Evolutionary conservation across 129 eudicot species (phyloP).

Genomic region (Helichrysum umbraculigerum): DNA sequence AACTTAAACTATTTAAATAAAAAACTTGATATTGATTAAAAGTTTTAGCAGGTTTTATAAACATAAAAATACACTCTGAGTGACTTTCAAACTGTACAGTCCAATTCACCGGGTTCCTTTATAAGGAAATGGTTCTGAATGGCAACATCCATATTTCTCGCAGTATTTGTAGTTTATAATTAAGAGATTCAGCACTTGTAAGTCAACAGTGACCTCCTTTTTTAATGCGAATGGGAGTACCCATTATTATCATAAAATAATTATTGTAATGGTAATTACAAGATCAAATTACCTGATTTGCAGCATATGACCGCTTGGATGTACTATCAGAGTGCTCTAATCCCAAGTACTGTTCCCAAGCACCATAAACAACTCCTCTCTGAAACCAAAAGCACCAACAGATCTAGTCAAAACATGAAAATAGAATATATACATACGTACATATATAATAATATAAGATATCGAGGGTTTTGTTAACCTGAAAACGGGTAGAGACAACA

Average conservation of each 20-base stretch:
- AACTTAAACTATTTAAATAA: too few species aligned
- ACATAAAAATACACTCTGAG: too few species aligned
- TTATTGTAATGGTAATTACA: background rate
- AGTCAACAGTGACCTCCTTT: background rate
- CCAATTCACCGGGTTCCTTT: too few species aligned
- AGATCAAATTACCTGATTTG: constrained; percentile 64
- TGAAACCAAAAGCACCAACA: constrained; percentile 33
- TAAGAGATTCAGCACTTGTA: background rate
- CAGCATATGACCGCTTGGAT: constrained; percentile 63
- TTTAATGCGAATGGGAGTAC: background rate
- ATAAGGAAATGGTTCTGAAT: too few species aligned
- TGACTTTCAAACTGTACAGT: too few species aligned
- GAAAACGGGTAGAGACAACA: constrained; percentile 72
- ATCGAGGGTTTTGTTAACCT: constrained; percentile 45
- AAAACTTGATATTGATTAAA: too few species aligned
- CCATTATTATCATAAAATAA: background rate
- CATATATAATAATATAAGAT: constrained; percentile 2
- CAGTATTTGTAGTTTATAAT: background rate
- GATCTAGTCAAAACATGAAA: constrained; percentile 13
- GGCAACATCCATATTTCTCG: background rate
- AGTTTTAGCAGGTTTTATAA: too few species aligned
- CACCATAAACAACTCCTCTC: constrained; percentile 78
- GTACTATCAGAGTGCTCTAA: constrained; percentile 78
- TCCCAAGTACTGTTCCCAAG: constrained; percentile 95
- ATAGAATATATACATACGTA: constrained; percentile 5